A percentile compares a stretch with the other conserved stretches of the same genome.
Evolutionary conservation across 768 basidiomycete genomes (phyloP).

Genomic region (Russula sp.): DNA sequence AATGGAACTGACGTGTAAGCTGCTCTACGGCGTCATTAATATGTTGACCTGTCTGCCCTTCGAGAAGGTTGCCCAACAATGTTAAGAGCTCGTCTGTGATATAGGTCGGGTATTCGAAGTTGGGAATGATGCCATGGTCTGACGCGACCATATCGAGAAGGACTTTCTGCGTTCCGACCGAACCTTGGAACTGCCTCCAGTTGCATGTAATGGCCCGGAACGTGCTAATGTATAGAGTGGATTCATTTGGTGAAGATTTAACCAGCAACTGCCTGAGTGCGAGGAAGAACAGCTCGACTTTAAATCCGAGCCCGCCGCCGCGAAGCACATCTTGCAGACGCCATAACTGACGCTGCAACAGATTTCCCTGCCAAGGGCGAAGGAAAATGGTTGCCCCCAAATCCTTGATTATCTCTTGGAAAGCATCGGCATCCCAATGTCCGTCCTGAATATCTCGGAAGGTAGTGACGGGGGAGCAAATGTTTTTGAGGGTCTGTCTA

Average conservation of each 20-base stretch:
- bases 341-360: constrained; percentile 5
- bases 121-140: too few species aligned
- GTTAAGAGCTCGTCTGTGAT: too few species aligned
- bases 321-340: constrained; percentile 9
- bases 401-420: neutral
- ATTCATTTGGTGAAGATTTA: neutral
- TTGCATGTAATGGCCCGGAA: neutral
- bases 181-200: neutral
- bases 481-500: neutral
- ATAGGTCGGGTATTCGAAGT: too few species aligned
- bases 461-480: neutral
- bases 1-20: too few species aligned
- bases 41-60: too few species aligned
- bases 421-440: neutral
- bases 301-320: neutral
- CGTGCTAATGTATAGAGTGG: neutral
- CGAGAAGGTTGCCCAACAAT: too few species aligned
- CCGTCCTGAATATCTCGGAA: neutral
- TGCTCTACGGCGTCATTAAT: too few species aligned
- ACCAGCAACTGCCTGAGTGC: neutral
- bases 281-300: constrained; percentile 9
- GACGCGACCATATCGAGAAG: too few species aligned
- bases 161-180: neutral
- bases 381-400: neutral
- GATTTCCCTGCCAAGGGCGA: neutral